phyloP scores from a whole-genome alignment of 345 rosid genomes.

The Ricinus communis region DNA sequence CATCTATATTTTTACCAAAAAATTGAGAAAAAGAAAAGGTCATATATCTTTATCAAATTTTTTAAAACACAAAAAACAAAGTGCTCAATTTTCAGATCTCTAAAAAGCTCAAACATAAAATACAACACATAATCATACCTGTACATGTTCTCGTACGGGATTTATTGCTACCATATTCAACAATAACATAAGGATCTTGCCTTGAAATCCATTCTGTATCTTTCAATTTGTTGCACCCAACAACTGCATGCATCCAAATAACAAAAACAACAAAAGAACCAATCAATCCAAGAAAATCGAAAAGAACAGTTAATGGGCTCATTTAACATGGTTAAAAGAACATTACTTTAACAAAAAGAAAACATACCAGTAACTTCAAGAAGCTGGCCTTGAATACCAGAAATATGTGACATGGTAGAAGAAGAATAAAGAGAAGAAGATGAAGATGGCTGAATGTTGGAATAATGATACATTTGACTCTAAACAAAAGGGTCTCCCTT shows the following conservation, averaged over 20 bases:
- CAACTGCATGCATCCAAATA: conserved; percentile 25
- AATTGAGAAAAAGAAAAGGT: background rate
- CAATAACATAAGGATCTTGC: conserved; percentile 35
- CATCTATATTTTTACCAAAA: conserved; percentile 46
- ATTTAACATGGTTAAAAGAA: background rate
- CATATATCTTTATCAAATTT: background rate
- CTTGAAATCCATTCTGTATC: conserved; percentile 40
- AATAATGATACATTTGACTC: background rate
- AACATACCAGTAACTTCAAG: conserved; percentile 72
- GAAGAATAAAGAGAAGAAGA: conserved; percentile 4
- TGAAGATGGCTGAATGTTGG: background rate
- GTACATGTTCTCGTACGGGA: conserved; percentile 35
- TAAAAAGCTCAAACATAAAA: background rate
- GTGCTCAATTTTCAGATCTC: background rate
- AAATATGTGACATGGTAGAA: conserved; percentile 31
- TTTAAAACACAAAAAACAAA: background rate
- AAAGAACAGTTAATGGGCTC: background rate
- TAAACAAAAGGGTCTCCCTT: background rate
- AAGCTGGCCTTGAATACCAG: conserved; percentile 68
- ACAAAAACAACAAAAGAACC: background rate
- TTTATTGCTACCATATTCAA: conserved; percentile 34
- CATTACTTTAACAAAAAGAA: background rate
- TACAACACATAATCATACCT: conserved; percentile 11
- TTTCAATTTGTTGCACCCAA: conserved; percentile 33
- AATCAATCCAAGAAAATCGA: background rate